Percentiles rank a stretch among this genome's conserved stretches.
phyloP scores from a whole-genome alignment of 352 stramenopile genomes.

The Globisporangium abappressorium region DNA sequence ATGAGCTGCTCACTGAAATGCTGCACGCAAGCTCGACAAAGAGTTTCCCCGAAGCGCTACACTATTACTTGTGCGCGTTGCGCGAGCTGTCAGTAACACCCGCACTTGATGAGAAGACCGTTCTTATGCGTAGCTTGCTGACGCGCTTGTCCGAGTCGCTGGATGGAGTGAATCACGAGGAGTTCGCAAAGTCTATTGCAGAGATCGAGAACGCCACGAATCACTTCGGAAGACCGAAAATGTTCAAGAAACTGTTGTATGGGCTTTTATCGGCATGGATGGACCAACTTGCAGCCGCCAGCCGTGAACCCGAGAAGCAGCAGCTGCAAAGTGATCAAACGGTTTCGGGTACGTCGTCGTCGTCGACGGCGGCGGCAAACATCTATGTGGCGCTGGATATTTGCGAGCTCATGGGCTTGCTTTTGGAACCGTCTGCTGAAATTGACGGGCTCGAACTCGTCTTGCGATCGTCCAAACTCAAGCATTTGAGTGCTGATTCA shows the following conservation, averaged over 20 bases:
- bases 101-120: neutral
- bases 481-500: conserved; percentile 25
- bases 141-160: conserved; percentile 26
- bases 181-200: conserved; percentile 25
- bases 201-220: conserved; percentile 28
- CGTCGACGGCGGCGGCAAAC: conserved; percentile 11
- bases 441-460: conserved; percentile 40
- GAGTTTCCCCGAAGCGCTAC: conserved; percentile 13
- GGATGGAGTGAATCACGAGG: conserved; percentile 16
- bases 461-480: conserved; percentile 34
- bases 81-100: neutral
- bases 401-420: conserved; percentile 40
- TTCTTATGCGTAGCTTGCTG: conserved; percentile 21
- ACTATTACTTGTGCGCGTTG: conserved; percentile 14
- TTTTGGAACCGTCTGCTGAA: conserved; percentile 31
- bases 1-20: conserved; percentile 8
- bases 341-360: neutral
- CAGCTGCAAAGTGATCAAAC: neutral
- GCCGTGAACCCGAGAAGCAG: neutral
- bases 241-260: conserved; percentile 32
- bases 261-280: conserved; percentile 39
- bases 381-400: conserved; percentile 45
- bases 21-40: conserved; percentile 2
- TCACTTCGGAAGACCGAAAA: conserved; percentile 28
- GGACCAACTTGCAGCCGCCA: conserved; percentile 23